Conservation (phyloP, 768 basidiomycete genomes). For the Strobilomyces echinocephalus region DNA sequence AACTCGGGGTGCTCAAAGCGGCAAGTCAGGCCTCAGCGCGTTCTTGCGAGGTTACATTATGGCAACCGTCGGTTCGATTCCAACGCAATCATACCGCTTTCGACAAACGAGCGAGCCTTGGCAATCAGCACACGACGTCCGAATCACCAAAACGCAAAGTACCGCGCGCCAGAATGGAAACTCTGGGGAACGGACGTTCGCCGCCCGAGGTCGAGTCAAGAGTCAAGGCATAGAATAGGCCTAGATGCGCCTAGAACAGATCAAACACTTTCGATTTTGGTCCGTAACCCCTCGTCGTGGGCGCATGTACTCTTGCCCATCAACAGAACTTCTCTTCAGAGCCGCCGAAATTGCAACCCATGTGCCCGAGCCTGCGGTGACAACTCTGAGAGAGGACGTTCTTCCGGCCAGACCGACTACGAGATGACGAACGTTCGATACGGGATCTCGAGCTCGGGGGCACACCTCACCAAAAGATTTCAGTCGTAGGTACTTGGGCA, state of each 20-base stretch:
- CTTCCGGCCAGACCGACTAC: too few species aligned
- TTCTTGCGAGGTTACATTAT: constrained; percentile 12
- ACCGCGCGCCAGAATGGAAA: constrained; percentile 2
- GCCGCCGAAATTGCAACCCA: background rate
- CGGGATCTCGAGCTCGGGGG: too few species aligned
- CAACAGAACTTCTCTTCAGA: too few species aligned
- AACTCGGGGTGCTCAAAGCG: background rate
- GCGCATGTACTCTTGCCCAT: too few species aligned
- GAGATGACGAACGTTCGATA: too few species aligned
- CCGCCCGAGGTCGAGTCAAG: background rate
- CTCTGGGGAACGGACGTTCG: background rate
- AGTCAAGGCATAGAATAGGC: background rate
- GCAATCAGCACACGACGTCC: background rate
- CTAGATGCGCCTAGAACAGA: background rate
- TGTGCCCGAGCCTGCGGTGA: background rate
- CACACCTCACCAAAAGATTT: background rate
- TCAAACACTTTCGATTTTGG: background rate
- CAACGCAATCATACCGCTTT: background rate
- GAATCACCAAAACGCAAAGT: background rate
- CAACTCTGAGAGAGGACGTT: too few species aligned
- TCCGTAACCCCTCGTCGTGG: too few species aligned
- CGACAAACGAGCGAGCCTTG: background rate
- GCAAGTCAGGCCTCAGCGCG: background rate
- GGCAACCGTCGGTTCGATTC: constrained; percentile 4
- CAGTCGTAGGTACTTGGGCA: background rate